These are phyloP conservation scores for Phalaenopsis hybrid DNA, from an alignment of 116 monocot genomes.

Conservation along the genomic window DNA sequence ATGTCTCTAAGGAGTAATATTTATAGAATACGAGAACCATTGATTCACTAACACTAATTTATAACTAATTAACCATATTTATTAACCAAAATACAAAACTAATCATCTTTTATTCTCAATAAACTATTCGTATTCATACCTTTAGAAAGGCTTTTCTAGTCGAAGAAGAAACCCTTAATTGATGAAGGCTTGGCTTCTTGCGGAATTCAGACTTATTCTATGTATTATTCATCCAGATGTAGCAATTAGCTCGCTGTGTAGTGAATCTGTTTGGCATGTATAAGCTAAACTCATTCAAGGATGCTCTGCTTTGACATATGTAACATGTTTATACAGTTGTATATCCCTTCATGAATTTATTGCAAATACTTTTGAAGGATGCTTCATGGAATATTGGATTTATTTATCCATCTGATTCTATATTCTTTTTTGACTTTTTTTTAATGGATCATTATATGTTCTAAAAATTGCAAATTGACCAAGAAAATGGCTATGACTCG, in stretches of 20 bases:
- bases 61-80: too few species aligned
- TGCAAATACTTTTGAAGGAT: not conserved
- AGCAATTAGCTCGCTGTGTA: not conserved
- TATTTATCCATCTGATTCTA: too few species aligned
- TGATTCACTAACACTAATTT: too few species aligned
- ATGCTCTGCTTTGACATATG: not conserved
- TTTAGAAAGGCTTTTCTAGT: not conserved
- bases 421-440: not conserved
- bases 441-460: not conserved
- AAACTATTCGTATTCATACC: too few species aligned
- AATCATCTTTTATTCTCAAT: too few species aligned
- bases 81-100: too few species aligned
- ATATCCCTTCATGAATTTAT: not conserved
- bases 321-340: not conserved
- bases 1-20: too few species aligned
- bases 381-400: too few species aligned
- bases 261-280: not conserved
- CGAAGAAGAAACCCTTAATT: not conserved
- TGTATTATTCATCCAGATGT: not conserved
- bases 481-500: too few species aligned
- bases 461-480: too few species aligned
- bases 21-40: too few species aligned
- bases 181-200: not conserved
- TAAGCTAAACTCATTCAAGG: not conserved
- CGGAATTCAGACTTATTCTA: not conserved